Base-by-base conservation (phyloP, 306 rosid genomes). In the Chamaecrista fasciculata region DNA sequence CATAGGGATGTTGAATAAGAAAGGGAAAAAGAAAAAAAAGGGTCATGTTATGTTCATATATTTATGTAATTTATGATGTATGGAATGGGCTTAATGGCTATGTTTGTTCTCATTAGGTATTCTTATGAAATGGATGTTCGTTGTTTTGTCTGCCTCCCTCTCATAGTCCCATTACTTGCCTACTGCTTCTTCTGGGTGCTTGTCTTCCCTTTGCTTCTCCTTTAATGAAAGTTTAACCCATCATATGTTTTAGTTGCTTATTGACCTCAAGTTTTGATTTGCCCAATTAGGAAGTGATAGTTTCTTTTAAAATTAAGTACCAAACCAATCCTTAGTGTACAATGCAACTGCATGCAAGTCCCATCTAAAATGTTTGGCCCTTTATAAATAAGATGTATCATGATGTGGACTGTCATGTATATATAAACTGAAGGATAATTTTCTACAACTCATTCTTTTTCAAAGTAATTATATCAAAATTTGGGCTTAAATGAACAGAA, bases 1-100 rank as follows among this genome's bases (percentile, higher is more conserved):
- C 29, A 93, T 88, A 90, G 79, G 93, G 78, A 76, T 85, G 91
- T 62, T 72, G 72, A 87, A 87, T 87, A 88, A 87, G 70, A 44
- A 51, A 64, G 64, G 75, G 74, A 25, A 47, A 48, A 51, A 60
- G 62, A 68, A 70, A 59, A 59, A 47, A 48, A 59, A 47, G 43
- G 46, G 40, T 52, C n/a, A n/a, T n/a, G n/a, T n/a, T n/a, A n/a
- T n/a, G 84, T 81, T 78, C 80, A 50, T 70, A 61, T 70, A n/a
- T 52, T 62, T 77, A 18, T 48, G 2, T 47, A 16, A n/a, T 2
- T 15, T 11, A 3, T 0, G 6, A 47, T 61, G 8, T 37, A 15
- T 24, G 42, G 20, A 16, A 66, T 33, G 36, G 36, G 33, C 33
- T 28, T 28, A 33, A 33, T 57, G 23, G 71, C 53, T 7, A 47